Evolutionary conservation across 805 yeast genomes (phyloP), one percentile per base, ranked within the genome.

Genomic region (Starmerella floris): DNA sequence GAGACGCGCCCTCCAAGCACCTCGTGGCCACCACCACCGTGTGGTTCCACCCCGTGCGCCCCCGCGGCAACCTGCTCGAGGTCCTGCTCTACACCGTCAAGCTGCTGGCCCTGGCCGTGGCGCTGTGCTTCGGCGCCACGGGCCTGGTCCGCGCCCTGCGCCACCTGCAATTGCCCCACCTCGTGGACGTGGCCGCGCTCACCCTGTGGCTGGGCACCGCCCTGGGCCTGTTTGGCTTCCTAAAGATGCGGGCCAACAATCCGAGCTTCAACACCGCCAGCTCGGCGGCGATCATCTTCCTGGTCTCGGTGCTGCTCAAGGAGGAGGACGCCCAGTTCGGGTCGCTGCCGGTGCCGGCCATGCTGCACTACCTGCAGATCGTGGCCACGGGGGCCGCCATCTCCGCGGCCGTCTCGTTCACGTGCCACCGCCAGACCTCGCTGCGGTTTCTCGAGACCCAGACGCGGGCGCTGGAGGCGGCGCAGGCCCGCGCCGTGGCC

Each of bases 231-330:
- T 70, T 83, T 23, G 79, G 91, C 1, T 78, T 68, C 52, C 67
- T 74, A 65, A 83, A 83, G 50, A 83, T 77, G 53, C 67, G 70
- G 45, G 73, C 82, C 41, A 69, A 72, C 51, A 74, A 72, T 53
- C 77, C 72, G 17, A 78, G 81, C 0, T 83, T 82, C 60, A 80
- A 79, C 52, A 81, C 88, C 11, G 88, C 94, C 0, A 79, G 91
- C 53, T 76, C 85, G 0, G 62, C 82, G 37, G 82, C 87, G 1
- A 74, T 82, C 6, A 80, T 82, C 40, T 70, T 80, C 3, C 62
- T 82, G 21, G 76, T 82, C 2, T 71, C 84, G 0, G 76, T 82
- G 45, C 68, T 83, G 43, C 73, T 81, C 15, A 77, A 79, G 55
- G 93, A 83, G 53, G 87, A 84, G 13, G 73, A 77, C 35, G 62